Conservation (phyloP, 177 flowering plant species). For the Vitis hybrid region DNA sequence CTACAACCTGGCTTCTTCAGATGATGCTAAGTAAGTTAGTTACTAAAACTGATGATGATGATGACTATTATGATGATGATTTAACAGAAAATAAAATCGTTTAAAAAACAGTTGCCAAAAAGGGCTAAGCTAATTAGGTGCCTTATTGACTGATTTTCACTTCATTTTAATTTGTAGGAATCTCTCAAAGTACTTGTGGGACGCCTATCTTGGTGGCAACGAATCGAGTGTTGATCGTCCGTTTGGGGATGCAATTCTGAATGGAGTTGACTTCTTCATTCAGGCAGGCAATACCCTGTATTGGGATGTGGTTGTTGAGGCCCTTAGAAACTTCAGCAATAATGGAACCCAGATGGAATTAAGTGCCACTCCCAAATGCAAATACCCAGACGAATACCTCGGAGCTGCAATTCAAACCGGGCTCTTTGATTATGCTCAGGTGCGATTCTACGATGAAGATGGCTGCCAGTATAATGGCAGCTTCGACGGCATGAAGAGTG, state of each 20-base stretch:
- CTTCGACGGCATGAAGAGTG: not conserved
- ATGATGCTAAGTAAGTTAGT: too few species aligned
- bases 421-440: slow-evolving; percentile 21
- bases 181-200: slow-evolving; percentile 6
- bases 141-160: too few species aligned
- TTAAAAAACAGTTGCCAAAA: too few species aligned
- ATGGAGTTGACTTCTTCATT: slow-evolving; percentile 20
- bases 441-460: slow-evolving; percentile 19
- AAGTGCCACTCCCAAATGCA: slow-evolving; percentile 10
- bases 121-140: too few species aligned
- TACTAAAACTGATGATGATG: too few species aligned
- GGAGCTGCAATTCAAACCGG: slow-evolving; percentile 8
- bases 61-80: too few species aligned
- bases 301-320: not conserved
- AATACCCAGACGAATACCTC: slow-evolving; percentile 5
- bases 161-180: not conserved
- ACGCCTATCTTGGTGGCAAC: slow-evolving; percentile 11
- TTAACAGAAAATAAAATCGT: too few species aligned
- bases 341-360: slow-evolving; percentile 2
- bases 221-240: not conserved
- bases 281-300: not conserved
- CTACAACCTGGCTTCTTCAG: too few species aligned
- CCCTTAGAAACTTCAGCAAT: not conserved
- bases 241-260: slow-evolving; percentile 5
- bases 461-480: slow-evolving; percentile 4